A percentile compares a stretch with the other conserved stretches of the same genome.
Evolutionary conservation across 1,284 basidiomycete genomes (phyloP).

Genomic region (Tausonia pullulans): DNA sequence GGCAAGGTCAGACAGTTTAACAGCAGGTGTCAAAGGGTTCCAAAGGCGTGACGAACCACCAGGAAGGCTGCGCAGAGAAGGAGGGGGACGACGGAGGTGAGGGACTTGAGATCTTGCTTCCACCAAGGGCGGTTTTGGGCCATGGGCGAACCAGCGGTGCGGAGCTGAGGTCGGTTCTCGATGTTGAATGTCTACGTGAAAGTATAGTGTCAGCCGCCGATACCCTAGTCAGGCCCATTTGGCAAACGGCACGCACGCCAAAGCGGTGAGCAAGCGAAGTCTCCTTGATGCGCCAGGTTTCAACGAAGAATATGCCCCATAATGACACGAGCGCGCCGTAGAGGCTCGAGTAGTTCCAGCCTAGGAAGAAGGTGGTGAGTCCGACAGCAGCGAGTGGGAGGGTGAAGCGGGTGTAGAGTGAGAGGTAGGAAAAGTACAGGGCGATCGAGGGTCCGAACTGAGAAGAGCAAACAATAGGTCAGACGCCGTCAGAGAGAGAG

Average conservation of each 20-base stretch:
- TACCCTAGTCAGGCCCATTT: conserved; percentile 8
- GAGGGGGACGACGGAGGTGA: conserved; percentile 68
- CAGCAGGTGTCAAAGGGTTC: neutral
- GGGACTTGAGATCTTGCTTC: conserved; percentile 60
- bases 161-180: conserved; percentile 24
- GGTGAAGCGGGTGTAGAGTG: conserved; percentile 66
- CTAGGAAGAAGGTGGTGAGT: conserved; percentile 44
- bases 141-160: conserved; percentile 20
- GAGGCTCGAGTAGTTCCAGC: conserved; percentile 52
- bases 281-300: conserved; percentile 78
- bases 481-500: neutral
- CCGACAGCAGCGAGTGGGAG: conserved; percentile 56
- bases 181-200: no score
- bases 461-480: conserved; percentile 6
- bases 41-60: conserved; percentile 34
- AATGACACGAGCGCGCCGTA: conserved; percentile 45
- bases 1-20: neutral
- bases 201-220: neutral
- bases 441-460: conserved; percentile 78
- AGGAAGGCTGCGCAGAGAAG: conserved; percentile 61
- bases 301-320: conserved; percentile 76
- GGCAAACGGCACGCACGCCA: neutral
- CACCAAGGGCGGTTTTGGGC: conserved; percentile 43
- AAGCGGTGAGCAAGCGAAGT: conserved; percentile 54
- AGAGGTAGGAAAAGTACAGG: conserved; percentile 83